Percentiles rank a stretch among this genome's conserved stretches.
Conservation (phyloP, 148 eudicot species). For the Camellia lanceoleosa region DNA sequence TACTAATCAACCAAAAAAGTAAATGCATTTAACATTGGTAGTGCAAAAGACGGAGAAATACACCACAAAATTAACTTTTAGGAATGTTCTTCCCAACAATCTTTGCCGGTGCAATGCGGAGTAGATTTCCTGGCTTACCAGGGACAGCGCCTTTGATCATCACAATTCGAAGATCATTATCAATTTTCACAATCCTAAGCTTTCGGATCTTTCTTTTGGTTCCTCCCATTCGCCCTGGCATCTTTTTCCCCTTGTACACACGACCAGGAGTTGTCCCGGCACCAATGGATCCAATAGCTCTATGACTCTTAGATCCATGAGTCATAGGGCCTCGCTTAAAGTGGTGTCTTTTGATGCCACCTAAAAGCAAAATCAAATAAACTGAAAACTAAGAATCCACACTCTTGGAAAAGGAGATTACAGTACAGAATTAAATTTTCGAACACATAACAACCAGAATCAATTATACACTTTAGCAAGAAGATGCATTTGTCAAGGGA, state of each 20-base stretch:
- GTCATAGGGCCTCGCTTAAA: no score
- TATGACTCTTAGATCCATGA: constrained; percentile 49
- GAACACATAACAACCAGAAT: no score
- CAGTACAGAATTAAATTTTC: no score
- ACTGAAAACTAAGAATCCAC: no score
- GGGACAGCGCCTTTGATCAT: constrained; percentile 85
- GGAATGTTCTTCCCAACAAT: constrained; percentile 82
- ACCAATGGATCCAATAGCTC: constrained; percentile 86
- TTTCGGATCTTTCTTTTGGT: constrained; percentile 65
- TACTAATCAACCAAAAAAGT: not conserved
- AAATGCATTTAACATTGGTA: not conserved
- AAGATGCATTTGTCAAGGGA: no score
- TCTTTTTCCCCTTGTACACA: constrained; percentile 81
- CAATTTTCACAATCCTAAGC: constrained; percentile 63
- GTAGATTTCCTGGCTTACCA: constrained; percentile 85
- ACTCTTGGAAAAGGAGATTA: no score
- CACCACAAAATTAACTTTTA: constrained; percentile 37
- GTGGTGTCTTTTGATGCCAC: no score
- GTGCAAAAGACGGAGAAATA: not conserved
- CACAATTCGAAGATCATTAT: constrained; percentile 60
- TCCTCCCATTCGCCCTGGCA: constrained; percentile 94
- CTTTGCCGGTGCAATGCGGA: constrained; percentile 75
- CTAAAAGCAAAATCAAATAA: no score
- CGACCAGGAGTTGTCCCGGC: constrained; percentile 88
- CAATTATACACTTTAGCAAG: no score